Conservation (phyloP, 257 asterid genomes). For the Rauvolfia tetraphylla region DNA sequence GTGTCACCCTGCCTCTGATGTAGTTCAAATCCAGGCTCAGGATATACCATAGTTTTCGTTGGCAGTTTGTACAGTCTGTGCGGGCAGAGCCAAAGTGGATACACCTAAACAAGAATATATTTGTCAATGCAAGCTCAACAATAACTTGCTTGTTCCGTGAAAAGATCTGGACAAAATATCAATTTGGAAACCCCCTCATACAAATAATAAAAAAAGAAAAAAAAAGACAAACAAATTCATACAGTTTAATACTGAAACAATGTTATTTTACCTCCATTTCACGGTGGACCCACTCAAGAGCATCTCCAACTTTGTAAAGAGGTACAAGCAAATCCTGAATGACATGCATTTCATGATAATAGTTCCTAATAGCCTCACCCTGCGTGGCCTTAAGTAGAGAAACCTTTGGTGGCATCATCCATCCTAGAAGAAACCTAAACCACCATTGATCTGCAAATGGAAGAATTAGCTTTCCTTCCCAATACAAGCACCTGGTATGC, state of each 20-base stretch:
- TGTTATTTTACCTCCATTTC: slow-evolving; percentile 77
- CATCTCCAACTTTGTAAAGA: slow-evolving; percentile 86
- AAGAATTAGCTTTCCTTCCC: slow-evolving; percentile 98
- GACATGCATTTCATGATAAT: slow-evolving; percentile 95
- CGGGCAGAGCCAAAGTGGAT: slow-evolving; percentile 99
- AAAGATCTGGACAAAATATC: not conserved
- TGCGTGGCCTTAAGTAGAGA: slow-evolving; percentile 95
- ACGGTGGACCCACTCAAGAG: slow-evolving; percentile 79
- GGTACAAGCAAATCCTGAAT: slow-evolving; percentile 97
- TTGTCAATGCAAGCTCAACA: slow-evolving; percentile 9
- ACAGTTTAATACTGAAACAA: too few relatives aligned
- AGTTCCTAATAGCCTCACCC: slow-evolving; percentile 87
- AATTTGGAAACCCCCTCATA: not conserved
- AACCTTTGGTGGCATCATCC: slow-evolving; percentile 98
- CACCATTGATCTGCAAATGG: slow-evolving; percentile 94
- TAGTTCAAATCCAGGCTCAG: slow-evolving; percentile 92
- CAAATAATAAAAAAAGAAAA: too few relatives aligned
- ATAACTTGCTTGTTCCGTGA: not conserved
- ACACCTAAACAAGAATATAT: slow-evolving; percentile 54
- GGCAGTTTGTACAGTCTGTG: slow-evolving; percentile 85
- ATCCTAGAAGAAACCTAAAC: slow-evolving; percentile 84
- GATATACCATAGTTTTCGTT: slow-evolving; percentile 75
- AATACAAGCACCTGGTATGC: slow-evolving; percentile 89
- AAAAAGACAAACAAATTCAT: too few relatives aligned
- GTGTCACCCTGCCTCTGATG: slow-evolving; percentile 89